Base-by-base conservation (phyloP, 2,329 filamentous ascomycete genomes). In the Paracamarosporium sp. region DNA sequence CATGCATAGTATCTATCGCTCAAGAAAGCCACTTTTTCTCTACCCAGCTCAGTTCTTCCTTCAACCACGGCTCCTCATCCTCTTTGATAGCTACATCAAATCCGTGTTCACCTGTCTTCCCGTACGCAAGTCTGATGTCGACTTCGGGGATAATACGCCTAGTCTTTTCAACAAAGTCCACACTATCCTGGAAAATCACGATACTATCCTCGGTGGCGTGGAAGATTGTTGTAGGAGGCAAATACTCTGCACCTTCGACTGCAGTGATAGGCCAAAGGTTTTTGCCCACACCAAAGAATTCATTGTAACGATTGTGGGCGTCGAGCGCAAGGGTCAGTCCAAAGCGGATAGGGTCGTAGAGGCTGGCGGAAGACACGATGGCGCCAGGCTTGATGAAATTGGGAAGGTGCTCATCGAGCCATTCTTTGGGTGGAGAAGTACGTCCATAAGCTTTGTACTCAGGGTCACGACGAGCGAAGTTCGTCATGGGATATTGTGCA, bases 201-300 rank as follows among this genome's bases (percentile, higher is more conserved):
- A 59, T 62, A n/a, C 53, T 60, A 54, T 77, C 73, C 9, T 62
- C 54, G 9, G 60, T 60, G 0, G 70, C 73, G 61, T 77, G 74
- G 5, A 73, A 33, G 35, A 76, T 70, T 43, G 61, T 70, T 15
- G 68, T 73, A 6, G 72, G 72, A n/a, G 71, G 69, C 35, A 73
- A 54, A 31, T 47, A 60, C 8, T 55, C 53, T 52, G 60, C 67
- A 22, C 68, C 60, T 22, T 71, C 70, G 3, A 76, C 50, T 8
- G 64, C 40, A n/a, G 64, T 58, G 12, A 72, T 52, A 1, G 73
- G 73, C 66, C 68, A 69, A 41, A 75, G 56, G 24, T 59, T 51
- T 36, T 60, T 56, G 1, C 65, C 67, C 0, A 41, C 31, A 0
- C 72, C 74, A 30, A 75, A 71, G 57, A 67, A 74, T 36, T 71